Base-by-base conservation (phyloP, 805 yeast species). In the Myxozyma lipomycoides region DNA sequence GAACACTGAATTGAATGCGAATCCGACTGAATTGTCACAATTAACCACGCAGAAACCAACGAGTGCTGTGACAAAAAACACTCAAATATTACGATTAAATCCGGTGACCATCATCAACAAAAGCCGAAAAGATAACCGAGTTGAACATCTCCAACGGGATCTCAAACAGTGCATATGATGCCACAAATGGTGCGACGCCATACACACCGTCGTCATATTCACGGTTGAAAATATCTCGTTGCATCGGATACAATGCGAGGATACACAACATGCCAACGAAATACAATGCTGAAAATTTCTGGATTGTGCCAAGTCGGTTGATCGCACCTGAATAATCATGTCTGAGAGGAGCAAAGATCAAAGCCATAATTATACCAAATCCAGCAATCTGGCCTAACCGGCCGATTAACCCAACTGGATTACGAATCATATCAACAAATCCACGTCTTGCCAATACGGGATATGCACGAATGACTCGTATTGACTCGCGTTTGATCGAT, bases 11-110 rank as follows among this genome's bases (percentile, higher is more conserved):
- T 86, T 86, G 51, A 88, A 84, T 44, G 85, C 74, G 4, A 88
- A 84, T 0, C 96, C 96, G 28, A 88, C 70, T 4, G 91, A 82
- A 64, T 88, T 96, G 32, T 96, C 96, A 53, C 89, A 81, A 56
- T 82, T 79, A 17, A 82, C 76, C 22, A 81, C 74, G 23, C 77
- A 69, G 49, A 79, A 70, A 0, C 81, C 59, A 24, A 79, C 73
- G 56, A 80, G 79, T 19, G 79, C 74, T 59, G 82, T 71, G 0
- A 82, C 74, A 60, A 89, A 87, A 61, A 77, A 88, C 73, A 84
- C 78, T 1, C 72, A 78, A 0, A 82, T 77, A 1, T 81, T 79
- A 43, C 87, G 68, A 18, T 89, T 90, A 30, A 88, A 66, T 0
- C 95, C 95, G 53, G 84, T 73, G 1, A 77, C 89, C 60, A 87